phyloP scores from a whole-genome alignment of 208 protist species.

The Crithidia brevicula region DNA sequence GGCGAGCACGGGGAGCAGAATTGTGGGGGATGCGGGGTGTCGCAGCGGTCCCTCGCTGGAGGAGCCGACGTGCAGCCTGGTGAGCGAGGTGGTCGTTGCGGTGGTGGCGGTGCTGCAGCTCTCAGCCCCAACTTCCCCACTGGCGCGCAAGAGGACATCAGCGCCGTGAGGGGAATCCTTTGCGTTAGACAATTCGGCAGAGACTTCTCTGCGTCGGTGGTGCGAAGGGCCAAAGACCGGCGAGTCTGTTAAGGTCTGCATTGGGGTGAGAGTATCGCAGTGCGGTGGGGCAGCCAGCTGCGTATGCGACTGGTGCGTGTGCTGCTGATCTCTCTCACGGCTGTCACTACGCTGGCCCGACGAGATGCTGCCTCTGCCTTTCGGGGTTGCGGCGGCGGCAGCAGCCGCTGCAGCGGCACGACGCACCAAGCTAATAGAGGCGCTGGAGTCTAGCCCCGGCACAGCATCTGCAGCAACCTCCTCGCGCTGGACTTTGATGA shows the following conservation, averaged over 20 bases:
- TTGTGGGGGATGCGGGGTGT: not conserved
- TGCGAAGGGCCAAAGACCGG: not conserved
- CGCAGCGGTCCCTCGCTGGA: not conserved
- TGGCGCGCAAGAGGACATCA: no score
- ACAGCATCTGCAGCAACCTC: conserved; percentile 21
- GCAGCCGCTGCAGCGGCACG: conserved; percentile 12
- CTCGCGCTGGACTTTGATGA: conserved; percentile 26
- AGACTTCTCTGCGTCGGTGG: not conserved
- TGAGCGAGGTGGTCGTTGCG: not conserved
- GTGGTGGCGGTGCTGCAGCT: not conserved
- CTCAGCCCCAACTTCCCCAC: no score
- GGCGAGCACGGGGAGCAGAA: not conserved
- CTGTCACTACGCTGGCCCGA: conserved; percentile 8
- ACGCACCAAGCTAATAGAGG: conserved; percentile 5
- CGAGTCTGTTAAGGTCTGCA: not conserved
- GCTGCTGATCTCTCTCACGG: not conserved
- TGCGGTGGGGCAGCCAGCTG: not conserved
- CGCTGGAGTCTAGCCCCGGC: conserved; percentile 10
- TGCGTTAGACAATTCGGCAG: no score
- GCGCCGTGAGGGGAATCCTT: no score
- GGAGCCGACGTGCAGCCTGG: not conserved
- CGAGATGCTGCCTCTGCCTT: not conserved
- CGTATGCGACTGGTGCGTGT: not conserved
- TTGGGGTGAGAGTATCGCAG: not conserved
- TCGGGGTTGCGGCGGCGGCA: not conserved